phyloP scores from a whole-genome alignment of 495 filamentous ascomycete species.

The Apodospora peruviana region DNA sequence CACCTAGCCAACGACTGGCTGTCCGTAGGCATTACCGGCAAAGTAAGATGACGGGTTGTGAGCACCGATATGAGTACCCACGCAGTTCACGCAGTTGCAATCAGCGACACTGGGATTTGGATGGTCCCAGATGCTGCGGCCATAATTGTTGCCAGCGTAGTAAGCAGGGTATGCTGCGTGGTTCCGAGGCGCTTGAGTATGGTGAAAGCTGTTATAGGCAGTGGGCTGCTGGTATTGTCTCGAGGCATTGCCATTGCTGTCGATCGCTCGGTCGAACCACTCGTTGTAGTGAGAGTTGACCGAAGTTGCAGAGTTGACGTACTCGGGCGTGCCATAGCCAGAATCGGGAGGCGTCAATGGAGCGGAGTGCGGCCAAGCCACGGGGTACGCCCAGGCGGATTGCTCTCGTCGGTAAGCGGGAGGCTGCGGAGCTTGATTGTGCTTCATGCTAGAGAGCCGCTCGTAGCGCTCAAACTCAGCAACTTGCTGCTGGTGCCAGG shows the following conservation, averaged over 20 bases:
- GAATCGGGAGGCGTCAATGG: constrained; percentile 46
- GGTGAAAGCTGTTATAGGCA: constrained; percentile 47
- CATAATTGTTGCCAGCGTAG: constrained; percentile 38
- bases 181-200: constrained; percentile 34
- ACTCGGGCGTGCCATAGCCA: constrained; percentile 47
- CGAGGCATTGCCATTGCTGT: constrained; percentile 22
- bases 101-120: constrained; percentile 54
- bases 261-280: constrained; percentile 36
- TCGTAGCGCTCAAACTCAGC: constrained; percentile 51
- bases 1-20: constrained; percentile 57
- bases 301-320: constrained; percentile 37
- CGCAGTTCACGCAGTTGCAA: constrained; percentile 65
- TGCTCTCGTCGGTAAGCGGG: constrained; percentile 46
- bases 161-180: constrained; percentile 29
- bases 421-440: constrained; percentile 36
- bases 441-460: constrained; percentile 35
- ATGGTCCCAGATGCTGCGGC: constrained; percentile 54
- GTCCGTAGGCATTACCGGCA: constrained; percentile 55
- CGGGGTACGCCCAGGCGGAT: constrained; percentile 28
- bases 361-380: constrained; percentile 31
- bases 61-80: constrained; percentile 34
- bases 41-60: constrained; percentile 61
- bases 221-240: constrained; percentile 27
- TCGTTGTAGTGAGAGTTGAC: constrained; percentile 40
- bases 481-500: constrained; percentile 49